Conservation (phyloP, 306 rosid species). For the Elaeagnus macrophylla region DNA sequence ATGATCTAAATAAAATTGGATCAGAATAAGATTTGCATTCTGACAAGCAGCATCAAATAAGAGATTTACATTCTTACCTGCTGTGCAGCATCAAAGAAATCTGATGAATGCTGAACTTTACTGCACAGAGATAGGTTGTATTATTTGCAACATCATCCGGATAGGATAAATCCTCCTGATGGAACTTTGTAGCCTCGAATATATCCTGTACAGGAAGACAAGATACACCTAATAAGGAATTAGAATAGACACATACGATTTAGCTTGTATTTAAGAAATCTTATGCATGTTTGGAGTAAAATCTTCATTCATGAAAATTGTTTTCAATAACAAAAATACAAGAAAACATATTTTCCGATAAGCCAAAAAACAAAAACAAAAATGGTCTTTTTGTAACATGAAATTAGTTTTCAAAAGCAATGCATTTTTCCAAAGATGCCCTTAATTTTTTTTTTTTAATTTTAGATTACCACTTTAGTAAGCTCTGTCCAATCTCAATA, state of each 20-base stretch:
- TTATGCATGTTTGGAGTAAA: no score
- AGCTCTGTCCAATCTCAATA: no score
- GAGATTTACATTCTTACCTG: conserved; percentile 44
- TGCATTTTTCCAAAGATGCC: no score
- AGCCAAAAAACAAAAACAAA: conserved; percentile 9
- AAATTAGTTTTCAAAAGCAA: no score
- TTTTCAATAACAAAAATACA: background rate
- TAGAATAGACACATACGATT: no score
- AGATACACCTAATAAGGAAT: background rate
- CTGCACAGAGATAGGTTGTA: conserved; percentile 38
- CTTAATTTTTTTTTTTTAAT: no score
- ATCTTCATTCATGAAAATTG: background rate
- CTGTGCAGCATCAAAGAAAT: conserved; percentile 51
- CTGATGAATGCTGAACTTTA: conserved; percentile 49
- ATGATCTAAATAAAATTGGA: no score
- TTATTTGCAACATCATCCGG: conserved; percentile 35
- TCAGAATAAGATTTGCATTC: no score
- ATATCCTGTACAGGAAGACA: conserved; percentile 51
- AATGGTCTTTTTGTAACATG: background rate
- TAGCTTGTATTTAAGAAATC: no score
- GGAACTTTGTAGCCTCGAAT: conserved; percentile 80
- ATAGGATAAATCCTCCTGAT: conserved; percentile 46
- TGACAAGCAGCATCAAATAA: background rate
- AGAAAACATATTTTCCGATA: background rate
- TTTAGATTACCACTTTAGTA: no score